Base-by-base conservation (phyloP, 129 eudicot species). In the Dittrichia graveolens region DNA sequence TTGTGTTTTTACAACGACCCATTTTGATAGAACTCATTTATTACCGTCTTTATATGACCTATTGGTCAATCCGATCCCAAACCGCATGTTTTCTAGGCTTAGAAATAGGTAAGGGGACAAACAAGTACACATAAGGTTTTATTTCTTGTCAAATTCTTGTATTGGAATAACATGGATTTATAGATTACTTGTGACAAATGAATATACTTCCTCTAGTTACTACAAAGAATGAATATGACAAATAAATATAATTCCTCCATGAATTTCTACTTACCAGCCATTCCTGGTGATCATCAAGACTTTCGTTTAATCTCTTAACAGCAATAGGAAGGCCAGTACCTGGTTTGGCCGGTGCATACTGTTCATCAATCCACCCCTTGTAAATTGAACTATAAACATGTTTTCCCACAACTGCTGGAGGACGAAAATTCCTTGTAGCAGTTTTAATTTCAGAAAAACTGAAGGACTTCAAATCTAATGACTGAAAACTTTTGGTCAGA, bases 291-390 rank as follows among this genome's bases (percentile, higher is more conserved):
- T 79, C 85, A 31, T 80, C 86, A 13, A 39, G 84, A 65, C 69
- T 79, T 42, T 83, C 71, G 65, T 79, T 73, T 10, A 83, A 69
- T 76, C 65, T 83, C 79, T 86, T 83, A 13, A 72, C 91, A 56
- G 86, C 88, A 67, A 83, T 67, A 46, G 84, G 80, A 59, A 72
- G 53, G 61, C 88, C 88, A 14, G 76, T 75, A 24, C 86, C 86
- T 4, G 88, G 81, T 76, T 40, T 83, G 46, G 84, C 57, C 37
- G 91, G 80, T 39, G 73, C 72, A 35, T 78, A 74, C n/a, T 67
- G 75, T 47, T 83, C 82, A 75, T 86, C 78, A 11, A 86, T 72
- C 91, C 91, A 86, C 38, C 91, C 91, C 61, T 83, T 78, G 54
- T 73, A 72, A 15, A 86, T 81, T 71, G 84, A 78, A 50, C 88